Conservation (phyloP, 768 basidiomycete genomes). For the Pleurotus salmoneostramineus region DNA sequence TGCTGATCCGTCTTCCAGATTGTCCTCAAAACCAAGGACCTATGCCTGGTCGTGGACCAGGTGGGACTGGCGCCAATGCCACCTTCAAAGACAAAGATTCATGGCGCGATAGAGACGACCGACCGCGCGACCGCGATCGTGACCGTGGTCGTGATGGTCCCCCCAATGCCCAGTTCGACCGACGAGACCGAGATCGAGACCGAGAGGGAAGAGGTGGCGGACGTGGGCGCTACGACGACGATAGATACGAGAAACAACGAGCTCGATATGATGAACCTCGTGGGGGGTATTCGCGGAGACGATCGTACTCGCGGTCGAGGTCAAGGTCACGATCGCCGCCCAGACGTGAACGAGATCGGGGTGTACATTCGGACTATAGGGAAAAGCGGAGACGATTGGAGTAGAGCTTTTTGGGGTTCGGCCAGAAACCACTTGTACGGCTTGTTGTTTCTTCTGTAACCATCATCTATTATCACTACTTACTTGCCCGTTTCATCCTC, state of each 20-base stretch:
- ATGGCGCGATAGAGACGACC: conserved; percentile 27
- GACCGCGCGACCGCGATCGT: not conserved
- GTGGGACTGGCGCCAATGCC: conserved; percentile 29
- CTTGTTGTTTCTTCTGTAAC: too few species aligned
- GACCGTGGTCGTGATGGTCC: conserved; percentile 10
- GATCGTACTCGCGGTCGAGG: conserved; percentile 22
- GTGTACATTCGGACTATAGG: conserved; percentile 21
- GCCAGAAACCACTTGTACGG: conserved; percentile 6
- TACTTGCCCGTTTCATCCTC: too few species aligned
- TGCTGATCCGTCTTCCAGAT: conserved; percentile 23
- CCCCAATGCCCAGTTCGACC: conserved; percentile 15
- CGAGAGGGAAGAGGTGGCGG: not conserved
- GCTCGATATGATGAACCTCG: conserved; percentile 16
- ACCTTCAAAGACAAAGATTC: conserved; percentile 16
- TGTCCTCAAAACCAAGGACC: conserved; percentile 50
- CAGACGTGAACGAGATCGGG: conserved; percentile 20
- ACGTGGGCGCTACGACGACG: conserved; percentile 13
- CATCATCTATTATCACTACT: too few species aligned
- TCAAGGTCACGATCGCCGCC: conserved; percentile 26
- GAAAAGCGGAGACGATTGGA: conserved; percentile 60
- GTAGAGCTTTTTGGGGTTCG: conserved; percentile 16
- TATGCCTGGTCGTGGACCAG: conserved; percentile 18
- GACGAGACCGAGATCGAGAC: not conserved
- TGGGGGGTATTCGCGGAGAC: conserved; percentile 12
- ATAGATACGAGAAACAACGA: conserved; percentile 12